Evolutionary conservation across 352 stramenopile species (phyloP), one percentile per base, ranked within the genome.

Genomic region (Globisporangium solare): DNA sequence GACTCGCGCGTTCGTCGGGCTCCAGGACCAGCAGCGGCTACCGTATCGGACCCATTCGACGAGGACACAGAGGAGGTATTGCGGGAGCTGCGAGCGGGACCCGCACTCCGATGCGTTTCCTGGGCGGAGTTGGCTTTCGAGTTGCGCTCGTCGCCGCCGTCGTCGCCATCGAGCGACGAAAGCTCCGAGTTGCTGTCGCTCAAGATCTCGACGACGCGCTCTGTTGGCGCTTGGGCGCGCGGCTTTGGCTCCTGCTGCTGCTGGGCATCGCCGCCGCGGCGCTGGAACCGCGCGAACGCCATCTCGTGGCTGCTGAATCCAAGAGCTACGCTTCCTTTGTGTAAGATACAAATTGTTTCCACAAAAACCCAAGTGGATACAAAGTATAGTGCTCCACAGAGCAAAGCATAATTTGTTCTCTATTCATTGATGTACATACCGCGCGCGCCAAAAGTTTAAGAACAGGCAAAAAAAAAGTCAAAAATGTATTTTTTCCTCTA

Each of bases 141-240:
- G 7, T 32, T 21, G 45, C 11, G 32, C n/a, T 45, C 56, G 15
- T 54, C 37, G 24, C 15, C 35, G 47, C 35, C 37, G n/a, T 68
- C 47, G 54, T 66, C 58, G 14, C 47, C 63, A 14, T 68, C 60
- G 32, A 71, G 17, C 1, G 66, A 70, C 13, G 72, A 79, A 39
- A 74, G 59, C 43, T 85, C 76, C 15, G 71, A 87, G 59, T 77
- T 84, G 41, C 56, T 63, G 60, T 89, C 76, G 56, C 74, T 84
- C 49, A 85, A 56, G 61, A 87, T 79, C 47, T 86, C 74, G 7
- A 70, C 74, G 15, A 87, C 63, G 15, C 73, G 68, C 49, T 51
- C 56, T 6, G 27, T 35, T 6, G 55, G 39, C 17, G 27, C 48
- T 13, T 51, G 39, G 15, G 7, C 11, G 31, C 47, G 40, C 24